Evolutionary conservation across 192 early-diverging fungal species (phyloP).

Genomic region (Linderina pennispora): DNA sequence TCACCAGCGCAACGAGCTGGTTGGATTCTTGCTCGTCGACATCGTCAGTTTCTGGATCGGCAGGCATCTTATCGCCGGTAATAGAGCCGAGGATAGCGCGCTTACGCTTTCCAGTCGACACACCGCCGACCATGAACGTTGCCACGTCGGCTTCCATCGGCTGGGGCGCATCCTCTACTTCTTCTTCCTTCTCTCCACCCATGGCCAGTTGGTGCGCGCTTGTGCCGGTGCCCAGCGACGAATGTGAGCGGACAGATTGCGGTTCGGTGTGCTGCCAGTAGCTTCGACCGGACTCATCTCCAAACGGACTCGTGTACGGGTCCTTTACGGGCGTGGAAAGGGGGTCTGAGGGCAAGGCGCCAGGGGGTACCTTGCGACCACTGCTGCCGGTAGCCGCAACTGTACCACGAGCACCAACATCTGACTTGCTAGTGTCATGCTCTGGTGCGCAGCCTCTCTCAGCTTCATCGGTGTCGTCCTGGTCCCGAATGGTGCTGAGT

Average conservation of each 20-base stretch:
- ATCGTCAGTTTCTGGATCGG: not conserved
- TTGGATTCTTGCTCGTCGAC: slow-evolving; percentile 11
- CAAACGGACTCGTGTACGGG: slow-evolving; percentile 9
- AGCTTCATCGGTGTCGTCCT: slow-evolving; percentile 15
- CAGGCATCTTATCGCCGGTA: not conserved
- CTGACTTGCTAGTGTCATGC: not conserved
- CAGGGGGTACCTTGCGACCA: too few relatives aligned
- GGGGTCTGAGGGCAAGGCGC: too few relatives aligned
- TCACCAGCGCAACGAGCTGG: slow-evolving; percentile 40
- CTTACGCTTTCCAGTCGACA: slow-evolving; percentile 27
- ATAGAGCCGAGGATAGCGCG: slow-evolving; percentile 5
- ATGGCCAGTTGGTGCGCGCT: slow-evolving; percentile 8
- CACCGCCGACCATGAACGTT: slow-evolving; percentile 43
- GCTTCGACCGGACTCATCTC: slow-evolving; percentile 13
- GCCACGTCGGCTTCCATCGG: slow-evolving; percentile 43
- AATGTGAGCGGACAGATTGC: slow-evolving; percentile 36
- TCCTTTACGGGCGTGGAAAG: too few relatives aligned
- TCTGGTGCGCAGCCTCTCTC: too few relatives aligned
- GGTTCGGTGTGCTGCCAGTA: slow-evolving; percentile 25
- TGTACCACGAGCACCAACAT: too few relatives aligned
- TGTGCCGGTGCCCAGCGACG: slow-evolving; percentile 31
- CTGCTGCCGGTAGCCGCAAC: too few relatives aligned
- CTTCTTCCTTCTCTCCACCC: slow-evolving; percentile 29
- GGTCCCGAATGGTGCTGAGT: slow-evolving; percentile 23
- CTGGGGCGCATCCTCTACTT: slow-evolving; percentile 46